phyloP scores from a whole-genome alignment of 148 eudicot genomes.

The Gaultheria prostrata region DNA sequence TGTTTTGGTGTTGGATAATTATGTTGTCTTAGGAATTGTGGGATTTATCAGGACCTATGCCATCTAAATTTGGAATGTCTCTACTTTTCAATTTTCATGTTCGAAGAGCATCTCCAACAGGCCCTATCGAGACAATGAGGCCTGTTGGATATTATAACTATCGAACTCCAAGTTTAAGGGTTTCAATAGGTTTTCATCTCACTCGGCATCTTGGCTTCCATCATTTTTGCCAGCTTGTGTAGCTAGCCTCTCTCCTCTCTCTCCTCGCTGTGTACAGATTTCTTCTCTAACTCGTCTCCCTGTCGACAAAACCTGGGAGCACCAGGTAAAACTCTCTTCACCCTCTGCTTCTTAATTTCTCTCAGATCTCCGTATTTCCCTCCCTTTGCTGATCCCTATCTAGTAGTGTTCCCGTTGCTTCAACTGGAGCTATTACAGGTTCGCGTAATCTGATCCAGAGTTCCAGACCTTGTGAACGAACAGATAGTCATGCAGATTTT shows the following conservation, averaged over 20 bases:
- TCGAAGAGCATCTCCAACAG: neutral
- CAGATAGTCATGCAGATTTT: neutral
- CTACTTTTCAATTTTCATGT: neutral
- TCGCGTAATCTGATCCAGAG: neutral
- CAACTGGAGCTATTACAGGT: neutral
- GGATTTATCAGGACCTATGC: neutral
- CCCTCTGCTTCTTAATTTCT: neutral
- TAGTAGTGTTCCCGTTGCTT: neutral
- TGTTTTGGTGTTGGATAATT: neutral
- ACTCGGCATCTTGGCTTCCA: neutral
- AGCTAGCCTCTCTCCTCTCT: neutral
- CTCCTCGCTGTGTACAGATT: neutral
- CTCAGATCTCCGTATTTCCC: neutral
- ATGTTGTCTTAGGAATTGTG: neutral
- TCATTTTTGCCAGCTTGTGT: neutral
- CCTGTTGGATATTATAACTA: neutral
- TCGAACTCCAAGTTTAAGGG: neutral
- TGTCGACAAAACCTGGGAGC: neutral
- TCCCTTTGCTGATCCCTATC: neutral
- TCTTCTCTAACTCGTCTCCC: neutral
- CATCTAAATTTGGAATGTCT: neutral
- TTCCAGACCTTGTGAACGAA: neutral
- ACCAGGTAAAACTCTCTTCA: neutral
- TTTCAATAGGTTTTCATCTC: neutral
- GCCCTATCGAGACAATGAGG: neutral